These are phyloP conservation scores for Fusarium pseudoanthophilum DNA, from an alignment of 2,329 filamentous ascomycete genomes.

Conservation along the genomic window DNA sequence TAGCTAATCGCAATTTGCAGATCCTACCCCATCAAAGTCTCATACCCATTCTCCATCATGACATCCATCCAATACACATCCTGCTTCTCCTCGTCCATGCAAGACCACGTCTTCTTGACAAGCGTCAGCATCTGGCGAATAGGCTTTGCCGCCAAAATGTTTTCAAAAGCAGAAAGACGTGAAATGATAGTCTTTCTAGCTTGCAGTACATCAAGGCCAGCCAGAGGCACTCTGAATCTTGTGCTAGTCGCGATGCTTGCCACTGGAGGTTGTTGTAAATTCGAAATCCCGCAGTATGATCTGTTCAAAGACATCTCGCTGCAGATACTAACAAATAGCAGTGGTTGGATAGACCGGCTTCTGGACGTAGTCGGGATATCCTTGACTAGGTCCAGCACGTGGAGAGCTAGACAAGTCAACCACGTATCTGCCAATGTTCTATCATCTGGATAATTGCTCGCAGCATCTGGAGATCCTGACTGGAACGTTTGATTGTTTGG, in stretches of 20 bases:
- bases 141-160: conserved; percentile 41
- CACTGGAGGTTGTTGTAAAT: conserved; percentile 13
- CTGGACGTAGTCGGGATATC: conserved; percentile 56
- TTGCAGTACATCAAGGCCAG: conserved; percentile 25
- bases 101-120: conserved; percentile 37
- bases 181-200: conserved; percentile 27
- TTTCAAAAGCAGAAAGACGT: conserved; percentile 35
- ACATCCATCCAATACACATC: conserved; percentile 59
- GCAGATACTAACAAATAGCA: conserved; percentile 56
- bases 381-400: conserved; percentile 55
- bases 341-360: conserved; percentile 57
- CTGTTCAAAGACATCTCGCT: conserved; percentile 55
- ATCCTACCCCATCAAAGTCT: conserved; percentile 43
- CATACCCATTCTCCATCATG: conserved; percentile 45
- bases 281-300: conserved; percentile 6
- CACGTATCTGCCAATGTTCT: conserved; percentile 48
- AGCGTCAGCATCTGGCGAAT: conserved; percentile 34
- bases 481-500: conserved; percentile 1
- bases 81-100: conserved; percentile 49
- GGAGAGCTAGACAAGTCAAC: conserved; percentile 57
- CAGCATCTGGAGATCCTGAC: conserved; percentile 5
- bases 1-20: background rate
- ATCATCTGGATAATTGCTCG: background rate
- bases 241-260: conserved; percentile 32
- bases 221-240: conserved; percentile 15